Percentiles rank a stretch among this genome's conserved stretches.
These are phyloP conservation scores for Tylopilus plumbeoviolaceoides DNA, from an alignment of 768 basidiomycete species.

Conservation along the genomic window DNA sequence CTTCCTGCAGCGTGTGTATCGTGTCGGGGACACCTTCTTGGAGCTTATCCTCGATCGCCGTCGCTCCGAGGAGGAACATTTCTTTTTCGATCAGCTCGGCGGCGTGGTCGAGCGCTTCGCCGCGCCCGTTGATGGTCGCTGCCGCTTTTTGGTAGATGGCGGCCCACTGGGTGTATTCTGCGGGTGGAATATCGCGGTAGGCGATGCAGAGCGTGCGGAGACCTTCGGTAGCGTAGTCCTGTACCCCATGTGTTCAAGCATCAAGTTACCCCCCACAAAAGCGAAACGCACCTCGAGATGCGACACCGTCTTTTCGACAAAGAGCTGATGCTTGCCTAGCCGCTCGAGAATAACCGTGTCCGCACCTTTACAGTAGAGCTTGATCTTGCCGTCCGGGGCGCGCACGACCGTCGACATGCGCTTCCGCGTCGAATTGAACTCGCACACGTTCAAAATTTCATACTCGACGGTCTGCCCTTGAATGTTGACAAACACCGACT, in stretches of 20 bases:
- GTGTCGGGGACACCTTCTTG: slow-evolving; percentile 99
- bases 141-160: slow-evolving; percentile 89
- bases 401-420: slow-evolving; percentile 96
- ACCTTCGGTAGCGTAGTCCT: slow-evolving; percentile 98
- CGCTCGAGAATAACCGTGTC: slow-evolving; percentile 97
- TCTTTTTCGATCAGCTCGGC: slow-evolving; percentile 97
- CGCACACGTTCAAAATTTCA: slow-evolving; percentile 93
- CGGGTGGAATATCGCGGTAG: slow-evolving; percentile 85
- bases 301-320: slow-evolving; percentile 77
- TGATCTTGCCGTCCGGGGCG: slow-evolving; percentile 85
- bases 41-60: slow-evolving; percentile 97
- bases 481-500: slow-evolving; percentile 87
- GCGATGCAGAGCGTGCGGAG: slow-evolving; percentile 95
- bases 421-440: slow-evolving; percentile 97
- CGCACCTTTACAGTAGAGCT: slow-evolving; percentile 94
- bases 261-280: background rate
- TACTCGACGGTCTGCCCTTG: slow-evolving; percentile 72
- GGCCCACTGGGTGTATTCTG: slow-evolving; percentile 89
- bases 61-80: slow-evolving; percentile 88
- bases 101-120: slow-evolving; percentile 90
- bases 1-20: slow-evolving; percentile 96
- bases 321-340: slow-evolving; percentile 78
- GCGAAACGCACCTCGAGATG: slow-evolving; percentile 76
- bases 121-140: slow-evolving; percentile 90
- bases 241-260: background rate